Base-by-base conservation (phyloP, 371 early-diverging fungal species). In the Mucor ambiguus region DNA sequence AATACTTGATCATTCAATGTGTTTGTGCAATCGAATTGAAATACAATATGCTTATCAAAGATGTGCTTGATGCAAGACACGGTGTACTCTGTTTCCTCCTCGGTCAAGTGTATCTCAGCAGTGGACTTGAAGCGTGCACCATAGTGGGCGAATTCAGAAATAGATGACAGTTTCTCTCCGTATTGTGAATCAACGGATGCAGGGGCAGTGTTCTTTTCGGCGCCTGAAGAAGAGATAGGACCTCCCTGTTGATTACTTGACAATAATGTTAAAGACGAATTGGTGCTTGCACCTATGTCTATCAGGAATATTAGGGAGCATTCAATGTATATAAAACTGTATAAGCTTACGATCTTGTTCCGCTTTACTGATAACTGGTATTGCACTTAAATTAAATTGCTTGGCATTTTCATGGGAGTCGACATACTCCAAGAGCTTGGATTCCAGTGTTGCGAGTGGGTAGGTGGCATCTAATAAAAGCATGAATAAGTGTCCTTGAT, bases 61-160 rank as follows among this genome's bases (percentile, higher is more conserved):
- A 96, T 88, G 72, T 98, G 98, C 82, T 97, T 97, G 66, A 94
- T 79, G 70, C 92, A 93, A 8, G 86, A 82, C 58, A 98, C 94
- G 43, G 90, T 91, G 78, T 98, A 98, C 75, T 98, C 99, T 1
- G 95, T 95, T 77, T 97, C 99, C 28, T 92, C 83, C 74, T 98
- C 99, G 12, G 98, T 97, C 22, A 98, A 81, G 61, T 89, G 91
- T 20, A 89, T 84, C 72, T 83, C 87, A 35, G 76, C 67, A 22
- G 93, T 90, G 32, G 90, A 90, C 74, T 94, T 94, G 87, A 96
- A 92, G 52, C 96, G 77, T 4, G 86, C 77, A 29, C 97, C 97
- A 68, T 93, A 92, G 14, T 81, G 78, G 2, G 91, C 87, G 66
- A 98, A 87, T 76, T 93, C 91, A 12, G 96, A 90, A 58, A 96